Base-by-base conservation (phyloP, 441 rosid species). In the Brassica balearica region DNA sequence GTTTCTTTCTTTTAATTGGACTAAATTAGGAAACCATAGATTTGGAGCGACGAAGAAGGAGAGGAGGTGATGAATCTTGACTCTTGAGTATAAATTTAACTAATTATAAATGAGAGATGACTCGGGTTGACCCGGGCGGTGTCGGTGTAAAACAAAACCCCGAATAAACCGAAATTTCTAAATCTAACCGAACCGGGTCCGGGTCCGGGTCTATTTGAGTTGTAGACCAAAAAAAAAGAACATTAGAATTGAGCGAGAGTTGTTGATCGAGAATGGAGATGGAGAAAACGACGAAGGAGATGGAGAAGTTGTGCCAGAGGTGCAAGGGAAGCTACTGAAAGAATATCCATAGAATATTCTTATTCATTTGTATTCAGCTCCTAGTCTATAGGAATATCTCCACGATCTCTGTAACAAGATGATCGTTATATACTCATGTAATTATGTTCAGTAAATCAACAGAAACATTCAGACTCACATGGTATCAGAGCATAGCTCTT, bases 291-390 rank as follows among this genome's bases (percentile, higher is more conserved):
- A 67, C 20, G 23, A 81, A 78, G 72, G 87, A 79, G 79, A 69
- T 15, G 34, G 86, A 85, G 85, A 91, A 84, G 75, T 29, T 86
- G 20, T 95, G 99, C 85, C 82, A 75, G 87, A 87, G 92, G 72
- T 93, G 97, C 86, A 84, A 91, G 71, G 83, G 46, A n/a, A 74
- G 82, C 56, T 15, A 15, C 17, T 15, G 17, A 15, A 15, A 15
- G 17, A 15, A 15, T 15, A 15, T 15, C 17, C 17, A 15, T 15
- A 15, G 17, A 15, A 15, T 15, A 15, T 15, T 15, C 17, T 15
- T 15, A 15, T 15, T 15, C 17, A 15, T 15, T 15, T 15, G 17
- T 15, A 15, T 15, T 15, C 17, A 15, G 17, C 17, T 15, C 17
- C 17, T 15, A 15, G 17, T 15, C 17, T 15, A 15, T 15, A 15